Evolutionary conservation across 1,139 yeast species (phyloP), one percentile per base, ranked within the genome.

Genomic region (Eremothecium sinecaudum): DNA sequence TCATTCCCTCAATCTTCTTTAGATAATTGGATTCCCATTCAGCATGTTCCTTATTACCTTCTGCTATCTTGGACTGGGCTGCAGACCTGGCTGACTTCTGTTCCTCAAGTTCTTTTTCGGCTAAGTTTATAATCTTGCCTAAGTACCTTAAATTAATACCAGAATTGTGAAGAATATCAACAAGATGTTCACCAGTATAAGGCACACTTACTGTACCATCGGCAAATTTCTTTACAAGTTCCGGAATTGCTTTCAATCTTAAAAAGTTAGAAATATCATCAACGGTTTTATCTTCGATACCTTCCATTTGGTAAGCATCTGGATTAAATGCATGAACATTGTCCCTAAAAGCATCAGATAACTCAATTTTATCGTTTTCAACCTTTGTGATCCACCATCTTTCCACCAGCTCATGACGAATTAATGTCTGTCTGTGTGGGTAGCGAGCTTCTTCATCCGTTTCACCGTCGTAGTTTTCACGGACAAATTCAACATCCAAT

Each of bases 141-240:
- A 90, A 67, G 53, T 90, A 87, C 62, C 98, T 79, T 64, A 87
- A 57, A 58, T 84, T 87, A 54, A 90, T 79, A 66, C 98, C 98
- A 35, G 67, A 66, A 47, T 72, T 72, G 59, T 90, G 98, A 59
- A 90, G 61, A 36, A 69, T 58, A 26, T 67, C 64, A 19, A 84
- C 64, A 50, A 90, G 70, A 48, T 86, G 90, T 4, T 62, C 55
- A 42, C 97, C 95, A 53, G 84, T 94, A 41, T 82, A 66, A 31
- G 95, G 94, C 23, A 77, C 69, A 33, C 78, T 67, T 26, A 69
- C 64, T 33, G 66, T 64, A 13, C 73, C 68, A 4, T 54, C 47
- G 13, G 63, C 59, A 34, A 77, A 56, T 25, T 65, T 66, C 9
- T 61, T 59, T 41, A 90, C 65, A 42, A 79, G 75, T 37, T 69